These are phyloP conservation scores for Artemisia annua DNA, from an alignment of 129 eudicot species.

Conservation along the genomic window DNA sequence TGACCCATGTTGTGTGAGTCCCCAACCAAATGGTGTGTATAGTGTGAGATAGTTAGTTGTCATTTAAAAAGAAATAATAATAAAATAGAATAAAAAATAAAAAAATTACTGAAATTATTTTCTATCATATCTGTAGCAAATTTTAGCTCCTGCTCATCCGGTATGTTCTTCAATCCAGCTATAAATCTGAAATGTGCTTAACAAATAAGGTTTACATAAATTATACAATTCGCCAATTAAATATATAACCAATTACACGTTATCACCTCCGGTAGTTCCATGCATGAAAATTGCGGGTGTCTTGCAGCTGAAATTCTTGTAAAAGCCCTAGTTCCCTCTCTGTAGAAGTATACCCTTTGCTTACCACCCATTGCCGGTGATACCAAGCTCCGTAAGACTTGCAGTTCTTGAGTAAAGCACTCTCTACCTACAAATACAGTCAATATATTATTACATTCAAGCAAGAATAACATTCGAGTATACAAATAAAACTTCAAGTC, in stretches of 20 bases:
- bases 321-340: conserved; percentile 75
- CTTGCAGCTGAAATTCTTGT: conserved; percentile 66
- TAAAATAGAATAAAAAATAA: too few species aligned
- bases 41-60: too few species aligned
- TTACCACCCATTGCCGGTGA: conserved; percentile 89
- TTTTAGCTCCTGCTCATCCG: too few species aligned
- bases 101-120: too few species aligned
- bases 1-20: too few species aligned
- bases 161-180: too few species aligned
- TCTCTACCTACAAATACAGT: conserved; percentile 59
- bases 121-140: too few species aligned
- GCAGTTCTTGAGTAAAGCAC: conserved; percentile 69
- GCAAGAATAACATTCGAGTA: conserved; percentile 6
- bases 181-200: too few species aligned
- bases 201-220: too few species aligned
- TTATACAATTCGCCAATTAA: background rate
- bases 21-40: too few species aligned
- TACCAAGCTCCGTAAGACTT: conserved; percentile 99
- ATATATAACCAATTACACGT: conserved; percentile 7
- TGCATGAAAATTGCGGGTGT: conserved; percentile 87
- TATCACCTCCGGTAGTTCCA: conserved; percentile 96
- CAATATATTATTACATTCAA: background rate
- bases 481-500: background rate
- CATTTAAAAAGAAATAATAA: too few species aligned
- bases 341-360: conserved; percentile 77